phyloP scores from a whole-genome alignment of 202 grass and related monocot species.

The Carex arenaria region DNA sequence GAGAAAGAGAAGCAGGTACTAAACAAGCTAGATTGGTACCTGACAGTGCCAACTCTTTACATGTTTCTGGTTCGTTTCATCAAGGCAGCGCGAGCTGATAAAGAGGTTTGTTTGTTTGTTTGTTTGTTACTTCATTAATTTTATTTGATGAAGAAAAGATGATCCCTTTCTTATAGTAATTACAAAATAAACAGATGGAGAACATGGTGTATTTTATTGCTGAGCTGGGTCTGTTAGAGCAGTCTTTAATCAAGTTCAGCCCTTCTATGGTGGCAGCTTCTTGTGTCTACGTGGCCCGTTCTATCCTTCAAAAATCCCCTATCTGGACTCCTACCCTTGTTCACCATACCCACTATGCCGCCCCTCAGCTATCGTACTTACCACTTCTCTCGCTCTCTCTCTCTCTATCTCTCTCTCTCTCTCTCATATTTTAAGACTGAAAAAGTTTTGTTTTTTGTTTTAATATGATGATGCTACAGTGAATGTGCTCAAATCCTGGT shows the following conservation, averaged over 20 bases:
- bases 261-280: conserved; percentile 68
- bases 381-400: no score
- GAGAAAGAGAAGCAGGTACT: conserved; percentile 59
- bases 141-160: no score
- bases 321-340: conserved; percentile 66
- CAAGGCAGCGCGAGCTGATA: conserved; percentile 53
- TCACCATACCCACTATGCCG: conserved; percentile 48
- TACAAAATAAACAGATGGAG: conserved; percentile 37
- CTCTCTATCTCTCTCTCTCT: no score
- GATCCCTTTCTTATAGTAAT: no score
- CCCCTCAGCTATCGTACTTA: conserved; percentile 45
- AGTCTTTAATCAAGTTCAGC: conserved; percentile 32
- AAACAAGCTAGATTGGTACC: conserved; percentile 68
- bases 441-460: neutral
- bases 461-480: conserved; percentile 33
- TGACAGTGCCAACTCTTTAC: conserved; percentile 62
- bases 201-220: conserved; percentile 65
- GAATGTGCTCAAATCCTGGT: conserved; percentile 38
- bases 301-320: conserved; percentile 56
- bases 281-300: conserved; percentile 57
- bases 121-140: no score
- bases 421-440: no score
- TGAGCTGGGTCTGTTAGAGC: conserved; percentile 57
- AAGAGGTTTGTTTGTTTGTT: conserved; percentile 36
- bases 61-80: conserved; percentile 71